Conservation (phyloP, 2,329 filamentous ascomycete species). For the Xylariales sp. region DNA sequence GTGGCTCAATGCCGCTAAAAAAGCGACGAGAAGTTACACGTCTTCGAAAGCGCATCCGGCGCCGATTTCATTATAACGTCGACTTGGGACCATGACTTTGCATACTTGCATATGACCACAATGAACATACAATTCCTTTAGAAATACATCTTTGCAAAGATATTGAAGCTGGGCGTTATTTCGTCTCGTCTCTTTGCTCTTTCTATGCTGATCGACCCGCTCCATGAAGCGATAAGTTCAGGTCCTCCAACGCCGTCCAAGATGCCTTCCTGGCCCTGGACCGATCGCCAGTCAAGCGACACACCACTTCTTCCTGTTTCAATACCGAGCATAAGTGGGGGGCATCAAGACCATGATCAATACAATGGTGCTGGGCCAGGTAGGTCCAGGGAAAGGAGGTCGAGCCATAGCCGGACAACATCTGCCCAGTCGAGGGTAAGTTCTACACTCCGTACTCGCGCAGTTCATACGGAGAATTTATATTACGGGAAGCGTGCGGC, state of each 20-base stretch:
- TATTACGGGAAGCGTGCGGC: too few species aligned
- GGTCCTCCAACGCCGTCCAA: conserved; percentile 18
- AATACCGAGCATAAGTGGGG: conserved; percentile 26
- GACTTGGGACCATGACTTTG: background rate
- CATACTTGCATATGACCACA: too few species aligned
- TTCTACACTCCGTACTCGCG: too few species aligned
- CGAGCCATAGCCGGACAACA: conserved; percentile 41
- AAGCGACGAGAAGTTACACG: conserved; percentile 6
- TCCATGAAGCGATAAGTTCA: too few species aligned
- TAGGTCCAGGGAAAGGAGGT: conserved; percentile 28
- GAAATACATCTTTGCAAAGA: background rate
- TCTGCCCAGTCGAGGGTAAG: conserved; percentile 53
- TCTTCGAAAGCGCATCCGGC: conserved; percentile 7
- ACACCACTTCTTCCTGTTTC: conserved; percentile 32
- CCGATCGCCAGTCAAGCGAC: conserved; percentile 27
- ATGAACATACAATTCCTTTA: too few species aligned
- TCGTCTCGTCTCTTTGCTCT: background rate
- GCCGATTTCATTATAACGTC: background rate
- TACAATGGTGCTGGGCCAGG: conserved; percentile 24
- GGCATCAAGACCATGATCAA: conserved; percentile 21
- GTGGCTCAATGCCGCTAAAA: conserved; percentile 4
- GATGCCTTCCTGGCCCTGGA: conserved; percentile 34
- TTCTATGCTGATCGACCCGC: too few species aligned
- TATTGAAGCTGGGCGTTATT: background rate
- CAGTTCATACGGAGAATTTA: too few species aligned